Evolutionary conservation across 1,284 basidiomycete species (phyloP).

Genomic region (Porogramme epimiltina): DNA sequence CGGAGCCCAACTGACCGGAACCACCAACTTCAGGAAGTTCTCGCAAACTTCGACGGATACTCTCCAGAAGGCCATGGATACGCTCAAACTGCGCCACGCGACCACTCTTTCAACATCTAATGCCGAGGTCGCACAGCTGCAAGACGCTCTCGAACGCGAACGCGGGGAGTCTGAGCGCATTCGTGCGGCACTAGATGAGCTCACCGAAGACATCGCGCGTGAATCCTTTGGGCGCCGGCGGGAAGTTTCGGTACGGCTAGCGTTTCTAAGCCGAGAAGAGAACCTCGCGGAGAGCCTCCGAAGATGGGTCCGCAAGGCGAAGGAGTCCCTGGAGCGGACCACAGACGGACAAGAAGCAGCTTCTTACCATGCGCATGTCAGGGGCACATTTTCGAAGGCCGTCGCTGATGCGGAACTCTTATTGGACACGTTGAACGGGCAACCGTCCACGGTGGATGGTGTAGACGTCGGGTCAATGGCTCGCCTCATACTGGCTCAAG

Average conservation of each 20-base stretch:
- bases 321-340: conserved; percentile 41
- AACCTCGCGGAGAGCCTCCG: conserved; percentile 54
- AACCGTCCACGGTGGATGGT: conserved; percentile 23
- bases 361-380: conserved; percentile 5
- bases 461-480: conserved; percentile 39
- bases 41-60: conserved; percentile 78
- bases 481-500: conserved; percentile 60
- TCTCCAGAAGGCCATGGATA: conserved; percentile 66
- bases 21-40: conserved; percentile 63
- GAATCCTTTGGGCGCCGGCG: conserved; percentile 77
- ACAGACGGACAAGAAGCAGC: background rate
- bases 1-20: background rate
- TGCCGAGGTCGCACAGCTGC: conserved; percentile 42
- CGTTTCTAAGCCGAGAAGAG: conserved; percentile 72
- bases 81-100: conserved; percentile 61
- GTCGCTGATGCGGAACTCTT: conserved; percentile 52
- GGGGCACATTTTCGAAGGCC: conserved; percentile 39
- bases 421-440: conserved; percentile 46
- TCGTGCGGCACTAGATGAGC: conserved; percentile 67
- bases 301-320: conserved; percentile 54
- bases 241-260: conserved; percentile 72
- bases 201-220: conserved; percentile 71
- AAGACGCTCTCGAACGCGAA: conserved; percentile 47
- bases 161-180: conserved; percentile 51
- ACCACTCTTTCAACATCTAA: conserved; percentile 63